Percentiles rank a stretch among this genome's conserved stretches.
These are phyloP conservation scores for Acrocalymma vagum DNA, from an alignment of 2,329 filamentous ascomycete genomes.

Conservation along the genomic window DNA sequence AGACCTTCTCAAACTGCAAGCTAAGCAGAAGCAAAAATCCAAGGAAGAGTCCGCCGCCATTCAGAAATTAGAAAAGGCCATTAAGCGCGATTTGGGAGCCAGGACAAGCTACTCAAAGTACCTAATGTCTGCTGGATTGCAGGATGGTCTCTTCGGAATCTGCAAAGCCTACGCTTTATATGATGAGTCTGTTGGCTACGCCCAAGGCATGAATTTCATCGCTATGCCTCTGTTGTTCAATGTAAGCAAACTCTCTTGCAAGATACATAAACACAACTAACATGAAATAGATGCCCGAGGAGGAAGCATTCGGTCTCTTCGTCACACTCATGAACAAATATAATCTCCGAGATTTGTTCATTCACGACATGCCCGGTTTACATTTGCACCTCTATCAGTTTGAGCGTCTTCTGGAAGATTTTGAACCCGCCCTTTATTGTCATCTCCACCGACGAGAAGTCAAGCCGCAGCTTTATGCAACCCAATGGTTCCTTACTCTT, in stretches of 20 bases:
- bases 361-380: slow-evolving; percentile 94
- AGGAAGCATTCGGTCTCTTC: slow-evolving; percentile 93
- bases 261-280: slow-evolving; percentile 71
- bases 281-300: slow-evolving; percentile 80
- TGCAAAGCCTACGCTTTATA: slow-evolving; percentile 98
- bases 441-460: slow-evolving; percentile 90
- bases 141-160: slow-evolving; percentile 92
- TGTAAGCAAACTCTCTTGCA: slow-evolving; percentile 59
- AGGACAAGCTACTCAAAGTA: slow-evolving; percentile 98
- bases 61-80: slow-evolving; percentile 87
- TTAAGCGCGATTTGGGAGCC: slow-evolving; percentile 88
- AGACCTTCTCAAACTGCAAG: slow-evolving; percentile 70
- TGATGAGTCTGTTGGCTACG: slow-evolving; percentile 93
- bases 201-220: slow-evolving; percentile 98
- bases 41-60: slow-evolving; percentile 78
- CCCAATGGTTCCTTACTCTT: slow-evolving; percentile 98
- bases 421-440: slow-evolving; percentile 93
- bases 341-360: slow-evolving; percentile 88
- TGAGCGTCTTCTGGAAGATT: slow-evolving; percentile 89
- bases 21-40: slow-evolving; percentile 70
- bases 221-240: slow-evolving; percentile 97
- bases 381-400: slow-evolving; percentile 96
- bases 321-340: slow-evolving; percentile 98
- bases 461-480: slow-evolving; percentile 91
- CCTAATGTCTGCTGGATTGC: slow-evolving; percentile 86